Base-by-base conservation (phyloP, 257 asterid species). In the Gardenia jasminoides region DNA sequence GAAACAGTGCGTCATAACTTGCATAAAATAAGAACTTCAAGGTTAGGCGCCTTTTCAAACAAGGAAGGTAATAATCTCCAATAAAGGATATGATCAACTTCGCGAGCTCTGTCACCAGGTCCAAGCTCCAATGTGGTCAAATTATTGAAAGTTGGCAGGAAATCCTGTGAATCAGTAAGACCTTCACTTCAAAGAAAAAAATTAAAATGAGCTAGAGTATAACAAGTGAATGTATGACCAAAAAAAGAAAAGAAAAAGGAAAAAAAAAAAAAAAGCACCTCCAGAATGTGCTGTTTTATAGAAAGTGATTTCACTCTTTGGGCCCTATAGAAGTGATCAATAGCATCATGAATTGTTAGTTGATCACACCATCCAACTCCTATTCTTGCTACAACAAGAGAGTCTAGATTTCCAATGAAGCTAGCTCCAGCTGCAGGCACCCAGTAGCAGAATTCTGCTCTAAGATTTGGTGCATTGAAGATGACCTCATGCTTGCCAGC, bases 291-390 rank as follows among this genome's bases (percentile, higher is more conserved):
- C 67, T 31, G 24, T 74, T 50, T 67, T 20, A 74, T 0, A 41
- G 44, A 31, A 24, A 74, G 41, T 31, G 67, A 52, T 74, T 74
- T 43, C 22, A 74, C 77, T 2, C 36, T 54, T n/a, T n/a, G 77
- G 0, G 10, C 67, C 22, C 67, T n/a, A 54, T 8, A 30, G 33
- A 74, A 67, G 31, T 74, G 77, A 12, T 52, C 22, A 20, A 54
- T 33, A 24, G 28, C 77, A 54, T 54, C 67, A 0, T 4, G 50
- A 3, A 30, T n/a, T n/a, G n/a, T n/a, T n/a, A n/a, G n/a, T n/a
- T n/a, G n/a, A n/a, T n/a, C n/a, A n/a, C n/a, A n/a, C n/a, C n/a
- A n/a, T n/a, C n/a, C n/a, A n/a, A n/a, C n/a, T n/a, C n/a, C n/a
- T n/a, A n/a, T n/a, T n/a, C n/a, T n/a, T n/a, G n/a, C n/a, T n/a